Evolutionary conservation across 768 basidiomycete genomes (phyloP).

Genomic region (Lenzites betulinus): DNA sequence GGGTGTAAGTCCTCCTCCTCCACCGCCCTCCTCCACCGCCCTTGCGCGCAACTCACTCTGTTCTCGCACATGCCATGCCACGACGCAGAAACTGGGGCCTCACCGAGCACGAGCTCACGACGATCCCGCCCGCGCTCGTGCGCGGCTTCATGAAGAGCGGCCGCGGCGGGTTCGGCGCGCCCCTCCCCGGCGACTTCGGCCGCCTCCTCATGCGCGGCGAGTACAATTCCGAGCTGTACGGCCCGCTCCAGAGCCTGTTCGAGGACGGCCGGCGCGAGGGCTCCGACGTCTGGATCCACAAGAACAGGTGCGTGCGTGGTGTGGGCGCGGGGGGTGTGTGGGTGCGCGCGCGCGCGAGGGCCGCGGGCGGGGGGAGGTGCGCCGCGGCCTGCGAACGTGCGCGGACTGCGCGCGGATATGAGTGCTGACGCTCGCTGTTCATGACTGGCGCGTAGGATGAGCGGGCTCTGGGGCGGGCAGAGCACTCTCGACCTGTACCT

Average conservation of each 20-base stretch:
- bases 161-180: slow-evolving; percentile 52
- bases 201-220: slow-evolving; percentile 58
- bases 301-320: slow-evolving; percentile 51
- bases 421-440: no score
- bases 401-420: neutral
- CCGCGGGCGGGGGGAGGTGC: neutral
- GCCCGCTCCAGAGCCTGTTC: slow-evolving; percentile 59
- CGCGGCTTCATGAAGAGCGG: slow-evolving; percentile 54
- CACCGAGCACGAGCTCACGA: slow-evolving; percentile 62
- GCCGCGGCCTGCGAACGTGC: slow-evolving; percentile 7
- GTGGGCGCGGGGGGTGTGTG: no score
- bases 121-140: slow-evolving; percentile 60
- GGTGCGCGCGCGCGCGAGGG: neutral
- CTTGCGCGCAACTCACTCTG: no score
- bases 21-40: no score
- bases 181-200: slow-evolving; percentile 55
- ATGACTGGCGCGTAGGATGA: slow-evolving; percentile 47
- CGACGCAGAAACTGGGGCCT: slow-evolving; percentile 65
- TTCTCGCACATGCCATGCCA: no score
- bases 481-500: slow-evolving; percentile 63
- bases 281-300: slow-evolving; percentile 73
- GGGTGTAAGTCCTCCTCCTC: slow-evolving; percentile 48
- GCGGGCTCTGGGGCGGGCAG: slow-evolving; percentile 66
- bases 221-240: slow-evolving; percentile 62
- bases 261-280: slow-evolving; percentile 52